Conservation (phyloP, 176 grass and related monocot genomes). For the Avena insularis region DNA sequence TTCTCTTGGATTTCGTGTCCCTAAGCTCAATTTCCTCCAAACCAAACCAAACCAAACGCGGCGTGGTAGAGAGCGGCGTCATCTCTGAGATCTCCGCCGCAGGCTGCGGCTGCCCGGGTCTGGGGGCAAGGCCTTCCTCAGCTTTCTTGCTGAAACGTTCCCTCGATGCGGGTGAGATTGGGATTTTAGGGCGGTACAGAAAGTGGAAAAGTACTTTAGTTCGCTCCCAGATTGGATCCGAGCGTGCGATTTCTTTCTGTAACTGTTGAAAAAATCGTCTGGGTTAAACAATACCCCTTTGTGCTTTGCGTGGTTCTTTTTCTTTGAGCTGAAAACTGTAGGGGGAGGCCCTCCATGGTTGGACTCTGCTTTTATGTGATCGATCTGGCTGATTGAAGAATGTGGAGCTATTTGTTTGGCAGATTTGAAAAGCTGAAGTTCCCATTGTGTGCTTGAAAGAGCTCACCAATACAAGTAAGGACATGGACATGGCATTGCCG, state of each 20-base stretch:
- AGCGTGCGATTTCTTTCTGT: neutral
- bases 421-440: conserved; percentile 43
- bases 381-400: conserved; percentile 35
- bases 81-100: conserved; percentile 10
- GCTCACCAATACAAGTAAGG: neutral
- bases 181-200: neutral
- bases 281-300: neutral
- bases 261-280: neutral
- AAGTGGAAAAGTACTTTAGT: conserved; percentile 13
- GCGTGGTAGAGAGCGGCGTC: neutral
- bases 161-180: neutral
- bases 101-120: neutral
- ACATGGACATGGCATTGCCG: conserved; percentile 63
- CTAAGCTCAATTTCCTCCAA: neutral
- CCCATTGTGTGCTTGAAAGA: conserved; percentile 6
- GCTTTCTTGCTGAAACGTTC: neutral
- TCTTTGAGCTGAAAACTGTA: too few species aligned
- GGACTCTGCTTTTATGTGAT: neutral
- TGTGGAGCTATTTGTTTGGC: conserved; percentile 14
- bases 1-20: neutral
- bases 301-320: neutral
- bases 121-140: neutral
- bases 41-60: neutral
- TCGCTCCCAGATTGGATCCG: conserved; percentile 25
- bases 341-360: neutral